Evolutionary conservation across 768 basidiomycete genomes (phyloP).

Genomic region (Nevesoporus exiguus): DNA sequence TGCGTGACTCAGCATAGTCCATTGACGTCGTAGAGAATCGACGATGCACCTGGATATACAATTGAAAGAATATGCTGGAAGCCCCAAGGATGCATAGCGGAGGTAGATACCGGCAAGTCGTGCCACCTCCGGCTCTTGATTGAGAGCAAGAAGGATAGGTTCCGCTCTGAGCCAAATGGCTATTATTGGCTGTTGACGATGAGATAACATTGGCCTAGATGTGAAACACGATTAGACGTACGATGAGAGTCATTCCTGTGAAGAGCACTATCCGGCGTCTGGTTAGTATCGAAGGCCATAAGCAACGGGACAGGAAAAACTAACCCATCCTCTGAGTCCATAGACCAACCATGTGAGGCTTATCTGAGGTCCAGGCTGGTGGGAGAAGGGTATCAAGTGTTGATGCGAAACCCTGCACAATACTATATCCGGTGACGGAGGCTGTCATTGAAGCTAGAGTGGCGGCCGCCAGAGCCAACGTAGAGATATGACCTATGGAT

Average conservation of each 20-base stretch:
- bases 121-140: constrained; percentile 84
- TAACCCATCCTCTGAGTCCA: constrained; percentile 88
- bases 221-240: constrained; percentile 34
- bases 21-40: not conserved
- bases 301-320: constrained; percentile 24
- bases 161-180: constrained; percentile 85
- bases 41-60: constrained; percentile 46
- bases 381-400: constrained; percentile 93
- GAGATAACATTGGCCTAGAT: not conserved
- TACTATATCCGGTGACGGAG: constrained; percentile 52
- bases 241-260: constrained; percentile 54
- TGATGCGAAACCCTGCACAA: constrained; percentile 80
- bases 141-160: constrained; percentile 64
- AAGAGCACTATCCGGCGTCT: constrained; percentile 49
- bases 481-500: constrained; percentile 49
- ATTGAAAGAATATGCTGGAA: constrained; percentile 72
- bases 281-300: constrained; percentile 4
- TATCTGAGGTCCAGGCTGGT: constrained; percentile 88
- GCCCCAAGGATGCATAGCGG: constrained; percentile 70
- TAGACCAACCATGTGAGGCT: constrained; percentile 80
- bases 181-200: constrained; percentile 43
- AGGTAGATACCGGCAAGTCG: constrained; percentile 71
- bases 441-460: constrained; percentile 73
- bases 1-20: not conserved
- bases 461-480: constrained; percentile 82